phyloP scores from a whole-genome alignment of 768 basidiomycete genomes.

The Favolaschia claudopus region DNA sequence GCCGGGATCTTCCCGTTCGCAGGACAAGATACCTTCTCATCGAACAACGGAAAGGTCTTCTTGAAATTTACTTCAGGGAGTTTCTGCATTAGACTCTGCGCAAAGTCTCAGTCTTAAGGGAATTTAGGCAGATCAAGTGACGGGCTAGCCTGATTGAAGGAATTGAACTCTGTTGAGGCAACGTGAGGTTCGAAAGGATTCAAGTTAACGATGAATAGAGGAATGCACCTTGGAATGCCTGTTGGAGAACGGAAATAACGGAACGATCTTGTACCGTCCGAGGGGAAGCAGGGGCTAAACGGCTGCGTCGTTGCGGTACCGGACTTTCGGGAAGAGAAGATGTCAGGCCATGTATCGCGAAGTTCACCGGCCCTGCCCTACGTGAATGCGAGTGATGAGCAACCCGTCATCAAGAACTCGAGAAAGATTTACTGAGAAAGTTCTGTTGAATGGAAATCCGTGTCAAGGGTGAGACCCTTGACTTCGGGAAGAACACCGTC shows the following conservation, averaged over 20 bases:
- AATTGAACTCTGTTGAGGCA: constrained; percentile 20
- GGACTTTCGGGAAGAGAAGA: constrained; percentile 10
- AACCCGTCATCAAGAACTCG: background rate
- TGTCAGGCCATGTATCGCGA: constrained; percentile 35
- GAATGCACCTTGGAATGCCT: constrained; percentile 23
- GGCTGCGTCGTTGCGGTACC: constrained; percentile 16
- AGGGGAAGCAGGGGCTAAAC: background rate
- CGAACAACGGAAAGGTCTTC: constrained; percentile 32
- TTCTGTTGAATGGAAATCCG: constrained; percentile 43
- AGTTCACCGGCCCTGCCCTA: constrained; percentile 40
- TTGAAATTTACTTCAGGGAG: constrained; percentile 27
- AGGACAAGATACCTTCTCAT: constrained; percentile 28
- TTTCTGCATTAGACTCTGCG: constrained; percentile 21
- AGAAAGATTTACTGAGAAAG: constrained; percentile 25
- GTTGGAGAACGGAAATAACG: constrained; percentile 24
- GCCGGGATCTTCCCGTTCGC: constrained; percentile 21
- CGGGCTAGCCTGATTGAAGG: constrained; percentile 21
- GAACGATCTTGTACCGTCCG: constrained; percentile 14
- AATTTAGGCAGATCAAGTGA: background rate
- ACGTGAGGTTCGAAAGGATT: background rate
- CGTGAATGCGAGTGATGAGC: no score
- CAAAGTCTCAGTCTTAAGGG: background rate
- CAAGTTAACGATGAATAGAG: no score
- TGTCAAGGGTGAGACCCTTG: constrained; percentile 49
- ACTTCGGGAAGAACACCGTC: constrained; percentile 45